Evolutionary conservation across 1,284 basidiomycete species (phyloP).

Genomic region (Melanopsichium pennsylvanicum): DNA sequence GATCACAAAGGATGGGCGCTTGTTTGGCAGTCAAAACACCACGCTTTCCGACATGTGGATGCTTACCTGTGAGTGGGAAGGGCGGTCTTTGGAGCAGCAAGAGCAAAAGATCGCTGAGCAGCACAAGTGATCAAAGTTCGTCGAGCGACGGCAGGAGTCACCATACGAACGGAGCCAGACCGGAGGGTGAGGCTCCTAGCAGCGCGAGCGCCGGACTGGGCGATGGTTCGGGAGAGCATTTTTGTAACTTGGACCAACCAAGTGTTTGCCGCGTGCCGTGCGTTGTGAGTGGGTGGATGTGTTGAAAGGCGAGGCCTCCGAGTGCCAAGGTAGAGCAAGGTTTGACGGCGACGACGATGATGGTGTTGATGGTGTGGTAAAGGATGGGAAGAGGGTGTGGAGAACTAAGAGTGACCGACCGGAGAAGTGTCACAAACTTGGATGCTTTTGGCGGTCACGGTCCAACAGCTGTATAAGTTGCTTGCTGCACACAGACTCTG

Average conservation of each 20-base stretch:
- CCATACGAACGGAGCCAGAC: constrained; percentile 35
- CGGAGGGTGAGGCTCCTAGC: constrained; percentile 37
- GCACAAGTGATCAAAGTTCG: constrained; percentile 37
- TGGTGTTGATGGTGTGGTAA: not conserved
- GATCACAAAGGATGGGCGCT: no score
- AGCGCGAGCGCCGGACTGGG: constrained; percentile 37
- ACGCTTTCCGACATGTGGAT: not conserved
- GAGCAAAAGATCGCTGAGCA: constrained; percentile 17
- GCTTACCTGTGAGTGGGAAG: constrained; percentile 36
- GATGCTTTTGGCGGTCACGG: constrained; percentile 4
- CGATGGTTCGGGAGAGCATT: constrained; percentile 38
- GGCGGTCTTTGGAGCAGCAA: constrained; percentile 26
- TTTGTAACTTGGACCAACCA: not conserved
- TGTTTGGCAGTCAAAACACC: no score
- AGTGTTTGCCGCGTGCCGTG: no score
- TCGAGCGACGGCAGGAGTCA: constrained; percentile 40
- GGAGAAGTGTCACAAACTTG: no score
- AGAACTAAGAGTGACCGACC: constrained; percentile 2
- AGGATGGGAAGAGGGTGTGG: constrained; percentile 3
- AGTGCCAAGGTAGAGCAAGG: not conserved
- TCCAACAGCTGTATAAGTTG: no score
- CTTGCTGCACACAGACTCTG: no score
- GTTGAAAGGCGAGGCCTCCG: not conserved
- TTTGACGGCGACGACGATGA: not conserved
- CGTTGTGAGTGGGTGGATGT: no score